Percentiles rank a stretch among this genome's conserved stretches.
phyloP scores from a whole-genome alignment of 306 rosid species.

The Pterocarpus santalinus region DNA sequence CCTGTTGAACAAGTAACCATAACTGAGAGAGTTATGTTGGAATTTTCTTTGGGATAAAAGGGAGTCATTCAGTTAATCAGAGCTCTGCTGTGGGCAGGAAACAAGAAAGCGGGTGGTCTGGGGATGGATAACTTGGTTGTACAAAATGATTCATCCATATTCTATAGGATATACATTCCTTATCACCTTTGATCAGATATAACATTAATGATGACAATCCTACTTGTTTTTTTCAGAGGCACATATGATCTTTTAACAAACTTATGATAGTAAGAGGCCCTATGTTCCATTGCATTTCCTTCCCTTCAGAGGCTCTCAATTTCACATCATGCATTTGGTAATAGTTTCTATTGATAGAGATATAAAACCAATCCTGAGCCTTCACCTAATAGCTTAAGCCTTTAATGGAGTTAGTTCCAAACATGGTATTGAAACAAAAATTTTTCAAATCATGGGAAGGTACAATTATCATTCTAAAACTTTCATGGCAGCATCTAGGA shows the following conservation, averaged over 20 bases:
- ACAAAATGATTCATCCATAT: background rate
- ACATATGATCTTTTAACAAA: background rate
- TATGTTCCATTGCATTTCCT: conserved; percentile 10
- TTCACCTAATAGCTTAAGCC: conserved; percentile 16
- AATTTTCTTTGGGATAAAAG: conserved; percentile 10
- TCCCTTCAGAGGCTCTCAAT: conserved; percentile 27
- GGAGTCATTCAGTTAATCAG: conserved; percentile 7
- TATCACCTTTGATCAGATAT: background rate
- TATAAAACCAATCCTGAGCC: conserved; percentile 6
- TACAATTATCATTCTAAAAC: background rate
- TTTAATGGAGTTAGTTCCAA: background rate
- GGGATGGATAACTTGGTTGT: background rate
- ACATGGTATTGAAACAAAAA: background rate
- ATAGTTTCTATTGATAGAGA: background rate
- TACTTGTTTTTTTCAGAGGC: background rate
- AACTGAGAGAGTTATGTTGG: background rate
- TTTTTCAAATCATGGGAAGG: background rate
- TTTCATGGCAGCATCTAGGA: conserved; percentile 4
- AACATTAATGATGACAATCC: conserved; percentile 2
- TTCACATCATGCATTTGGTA: background rate
- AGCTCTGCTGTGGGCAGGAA: background rate
- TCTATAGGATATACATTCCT: background rate
- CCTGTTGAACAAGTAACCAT: conserved; percentile 5
- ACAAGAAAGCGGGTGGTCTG: background rate
- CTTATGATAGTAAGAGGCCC: background rate